A percentile compares a stretch with the other conserved stretches of the same genome.
Conservation (phyloP, 441 rosid genomes). For the Macaranga tanarius region DNA sequence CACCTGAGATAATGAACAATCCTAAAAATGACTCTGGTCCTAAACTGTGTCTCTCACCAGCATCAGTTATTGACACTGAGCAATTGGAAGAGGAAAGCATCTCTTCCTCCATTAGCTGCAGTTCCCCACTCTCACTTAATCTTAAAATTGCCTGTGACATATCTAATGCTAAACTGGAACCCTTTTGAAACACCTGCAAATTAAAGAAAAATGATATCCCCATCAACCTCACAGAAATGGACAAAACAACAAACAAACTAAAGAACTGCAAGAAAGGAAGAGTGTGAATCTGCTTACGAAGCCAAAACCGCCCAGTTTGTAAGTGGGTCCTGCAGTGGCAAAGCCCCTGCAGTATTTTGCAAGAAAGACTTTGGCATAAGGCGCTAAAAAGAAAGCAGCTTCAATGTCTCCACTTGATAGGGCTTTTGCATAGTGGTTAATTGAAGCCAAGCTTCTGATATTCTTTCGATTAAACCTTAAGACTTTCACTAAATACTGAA, state of each 20-base stretch:
- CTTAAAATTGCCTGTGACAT: conserved; percentile 15
- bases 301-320: conserved; percentile 13
- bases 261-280: not conserved
- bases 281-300: not conserved
- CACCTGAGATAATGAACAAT: conserved; percentile 23
- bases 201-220: too few species aligned
- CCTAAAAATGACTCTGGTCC: conserved; percentile 22
- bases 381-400: conserved; percentile 15
- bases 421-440: conserved; percentile 12
- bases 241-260: too few species aligned
- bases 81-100: conserved; percentile 5
- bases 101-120: conserved; percentile 8
- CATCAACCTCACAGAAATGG: too few species aligned
- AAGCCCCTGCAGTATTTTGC: conserved; percentile 15
- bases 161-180: not conserved
- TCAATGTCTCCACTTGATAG: conserved; percentile 4
- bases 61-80: not conserved
- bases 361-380: conserved; percentile 5
- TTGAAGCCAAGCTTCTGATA: conserved; percentile 4
- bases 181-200: conserved; percentile 12
- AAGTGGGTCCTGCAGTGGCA: not conserved
- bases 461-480: conserved; percentile 8
- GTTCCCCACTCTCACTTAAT: not conserved
- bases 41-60: conserved; percentile 6
- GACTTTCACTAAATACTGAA: conserved; percentile 6